phyloP scores from a whole-genome alignment of 208 protist genomes.

The Wallacemonas sp. region DNA sequence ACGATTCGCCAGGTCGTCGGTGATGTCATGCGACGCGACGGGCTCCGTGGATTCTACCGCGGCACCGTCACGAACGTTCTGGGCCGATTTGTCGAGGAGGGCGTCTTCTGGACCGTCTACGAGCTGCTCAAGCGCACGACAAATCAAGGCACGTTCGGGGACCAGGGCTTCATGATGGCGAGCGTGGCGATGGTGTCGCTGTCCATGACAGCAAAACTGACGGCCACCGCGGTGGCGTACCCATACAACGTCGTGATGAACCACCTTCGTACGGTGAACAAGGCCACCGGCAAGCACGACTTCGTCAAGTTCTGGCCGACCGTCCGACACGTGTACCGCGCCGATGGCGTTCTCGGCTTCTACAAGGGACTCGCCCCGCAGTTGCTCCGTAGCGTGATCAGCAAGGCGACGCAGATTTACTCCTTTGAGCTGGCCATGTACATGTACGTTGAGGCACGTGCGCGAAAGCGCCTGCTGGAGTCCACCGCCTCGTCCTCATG shows the following conservation, averaged over 20 bases:
- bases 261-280: conserved; percentile 88
- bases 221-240: conserved; percentile 71
- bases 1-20: conserved; percentile 73
- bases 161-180: conserved; percentile 51
- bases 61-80: conserved; percentile 82
- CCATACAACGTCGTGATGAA: conserved; percentile 93
- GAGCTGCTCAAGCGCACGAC: conserved; percentile 84
- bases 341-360: conserved; percentile 81
- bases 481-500: neutral
- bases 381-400: conserved; percentile 80
- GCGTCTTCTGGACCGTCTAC: conserved; percentile 87
- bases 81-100: conserved; percentile 87
- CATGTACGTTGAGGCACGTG: conserved; percentile 51
- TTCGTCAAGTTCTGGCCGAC: conserved; percentile 66
- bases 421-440: conserved; percentile 86
- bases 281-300: conserved; percentile 72
- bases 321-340: conserved; percentile 66
- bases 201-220: conserved; percentile 79
- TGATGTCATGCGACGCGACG: conserved; percentile 71
- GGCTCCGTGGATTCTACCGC: conserved; percentile 80
- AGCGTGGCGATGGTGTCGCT: conserved; percentile 79
- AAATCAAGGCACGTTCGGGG: conserved; percentile 54
- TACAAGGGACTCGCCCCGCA: conserved; percentile 90
- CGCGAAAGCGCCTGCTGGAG: neutral
- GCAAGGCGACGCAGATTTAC: conserved; percentile 89